These are phyloP conservation scores for Delonix regia DNA, from an alignment of 306 rosid genomes.

Conservation along the genomic window DNA sequence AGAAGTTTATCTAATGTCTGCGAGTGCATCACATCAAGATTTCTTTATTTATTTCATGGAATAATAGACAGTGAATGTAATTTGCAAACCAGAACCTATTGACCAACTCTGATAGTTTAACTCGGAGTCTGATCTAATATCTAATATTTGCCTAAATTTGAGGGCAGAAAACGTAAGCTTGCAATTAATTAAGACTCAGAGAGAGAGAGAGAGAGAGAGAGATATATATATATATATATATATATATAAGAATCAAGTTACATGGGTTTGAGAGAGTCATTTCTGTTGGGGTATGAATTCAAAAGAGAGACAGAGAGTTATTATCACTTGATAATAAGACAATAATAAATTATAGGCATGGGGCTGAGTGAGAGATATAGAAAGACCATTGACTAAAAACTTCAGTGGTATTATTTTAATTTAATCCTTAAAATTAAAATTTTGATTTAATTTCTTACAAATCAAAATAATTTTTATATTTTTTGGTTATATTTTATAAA, in stretches of 20 bases:
- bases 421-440: too few relatives aligned
- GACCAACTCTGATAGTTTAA: too few relatives aligned
- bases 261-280: background rate
- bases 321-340: background rate
- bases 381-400: background rate
- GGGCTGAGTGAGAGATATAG: slow-evolving; percentile 10
- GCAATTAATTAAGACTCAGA: background rate
- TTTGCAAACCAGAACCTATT: background rate
- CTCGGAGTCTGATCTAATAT: too few relatives aligned
- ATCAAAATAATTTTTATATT: too few relatives aligned
- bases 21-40: background rate
- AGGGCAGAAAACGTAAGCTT: too few relatives aligned
- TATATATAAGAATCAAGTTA: too few relatives aligned
- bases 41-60: background rate
- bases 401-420: background rate
- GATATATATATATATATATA: background rate
- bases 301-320: slow-evolving; percentile 20
- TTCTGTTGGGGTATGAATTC: too few relatives aligned
- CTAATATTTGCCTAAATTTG: too few relatives aligned
- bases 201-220: background rate
- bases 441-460: background rate
- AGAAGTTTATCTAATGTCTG: background rate
- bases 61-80: background rate
- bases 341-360: background rate
- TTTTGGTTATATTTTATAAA: too few relatives aligned